Conservation (phyloP, 345 rosid species). For the Arabis alpina region DNA sequence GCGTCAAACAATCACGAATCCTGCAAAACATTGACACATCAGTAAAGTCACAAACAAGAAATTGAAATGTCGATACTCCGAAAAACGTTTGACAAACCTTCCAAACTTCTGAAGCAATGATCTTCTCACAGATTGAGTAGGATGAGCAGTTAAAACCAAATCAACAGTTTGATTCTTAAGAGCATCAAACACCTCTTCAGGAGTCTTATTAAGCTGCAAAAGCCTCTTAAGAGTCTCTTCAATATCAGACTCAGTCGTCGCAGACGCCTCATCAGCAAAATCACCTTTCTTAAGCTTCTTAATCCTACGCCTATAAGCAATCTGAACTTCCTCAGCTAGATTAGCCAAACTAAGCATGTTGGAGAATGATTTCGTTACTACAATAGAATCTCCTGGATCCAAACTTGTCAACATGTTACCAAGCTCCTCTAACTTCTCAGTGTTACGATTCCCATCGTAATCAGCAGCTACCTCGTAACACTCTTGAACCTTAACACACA, state of each 20-base stretch:
- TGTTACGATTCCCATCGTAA: conserved; percentile 81
- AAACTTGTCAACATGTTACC: conserved; percentile 78
- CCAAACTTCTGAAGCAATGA: conserved; percentile 97
- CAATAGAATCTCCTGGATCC: conserved; percentile 96
- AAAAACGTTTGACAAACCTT: conserved; percentile 54
- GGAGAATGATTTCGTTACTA: conserved; percentile 81
- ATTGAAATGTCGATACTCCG: background rate
- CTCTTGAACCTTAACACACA: conserved; percentile 74
- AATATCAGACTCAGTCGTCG: conserved; percentile 90
- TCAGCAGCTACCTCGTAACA: conserved; percentile 94
- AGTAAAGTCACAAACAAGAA: background rate
- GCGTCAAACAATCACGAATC: conserved; percentile 86
- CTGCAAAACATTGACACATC: conserved; percentile 45
- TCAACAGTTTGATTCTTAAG: conserved; percentile 96
- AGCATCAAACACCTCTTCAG: conserved; percentile 90
- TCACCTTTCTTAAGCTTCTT: conserved; percentile 88
- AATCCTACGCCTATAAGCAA: conserved; percentile 76
- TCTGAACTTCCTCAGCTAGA: conserved; percentile 97
- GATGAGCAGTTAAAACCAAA: conserved; percentile 97
- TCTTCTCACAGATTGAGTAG: conserved; percentile 94
- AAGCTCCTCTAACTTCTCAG: conserved; percentile 79
- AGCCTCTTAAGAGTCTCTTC: conserved; percentile 94
- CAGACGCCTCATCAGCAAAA: conserved; percentile 76
- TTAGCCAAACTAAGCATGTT: conserved; percentile 98
- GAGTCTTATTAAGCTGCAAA: conserved; percentile 80